Evolutionary conservation across 2,329 filamentous ascomycete genomes (phyloP), one percentile per base, ranked within the genome.

Genomic region (Penicillium polonicum): DNA sequence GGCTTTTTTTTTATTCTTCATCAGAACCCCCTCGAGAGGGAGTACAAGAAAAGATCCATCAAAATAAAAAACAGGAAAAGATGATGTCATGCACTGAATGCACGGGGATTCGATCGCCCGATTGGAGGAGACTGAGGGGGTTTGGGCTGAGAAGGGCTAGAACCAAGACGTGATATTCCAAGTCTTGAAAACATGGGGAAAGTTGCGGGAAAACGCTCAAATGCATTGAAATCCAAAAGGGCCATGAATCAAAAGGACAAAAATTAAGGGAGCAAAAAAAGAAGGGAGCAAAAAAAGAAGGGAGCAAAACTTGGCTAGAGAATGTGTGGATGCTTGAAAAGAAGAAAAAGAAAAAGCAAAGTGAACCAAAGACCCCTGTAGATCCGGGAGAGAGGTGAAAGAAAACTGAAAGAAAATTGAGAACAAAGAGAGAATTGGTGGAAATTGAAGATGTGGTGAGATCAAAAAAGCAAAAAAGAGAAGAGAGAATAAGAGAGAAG

Each of bases 151-250:
- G 13, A 45, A 39, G 51, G 62, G 62, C 60, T 63, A 65, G 65
- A 66, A 62, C 35, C 64, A 65, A 58, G 55, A 57, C 50, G 51
- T 55, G 61, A 60, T 33, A 60, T 38, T 45, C 35, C 2, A 23
- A 53, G 58, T 45, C 50, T 31, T 13, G 12, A 38, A 57, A 50
- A 56, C 52, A 50, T 49, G 48, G 54, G 55, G 44, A 36, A 45
- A 49, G 48, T 54, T 60, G 60, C 56, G 62, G 58, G 43, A 50
- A 56, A 66, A 65, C 66, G 61, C 61, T 65, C 58, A 67, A 65
- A 67, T 67, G 65, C 65, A 66, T 60, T 52, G 52, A 50, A 62
- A 61, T 63, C 58, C 61, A 65, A 33, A 6, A 33, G 51, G 49
- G 42, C 57, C 50, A 57, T 53, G 49, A 57, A 53, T 60, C 57